Conservation (phyloP, 345 rosid species). For the Gossypium herbaceum region DNA sequence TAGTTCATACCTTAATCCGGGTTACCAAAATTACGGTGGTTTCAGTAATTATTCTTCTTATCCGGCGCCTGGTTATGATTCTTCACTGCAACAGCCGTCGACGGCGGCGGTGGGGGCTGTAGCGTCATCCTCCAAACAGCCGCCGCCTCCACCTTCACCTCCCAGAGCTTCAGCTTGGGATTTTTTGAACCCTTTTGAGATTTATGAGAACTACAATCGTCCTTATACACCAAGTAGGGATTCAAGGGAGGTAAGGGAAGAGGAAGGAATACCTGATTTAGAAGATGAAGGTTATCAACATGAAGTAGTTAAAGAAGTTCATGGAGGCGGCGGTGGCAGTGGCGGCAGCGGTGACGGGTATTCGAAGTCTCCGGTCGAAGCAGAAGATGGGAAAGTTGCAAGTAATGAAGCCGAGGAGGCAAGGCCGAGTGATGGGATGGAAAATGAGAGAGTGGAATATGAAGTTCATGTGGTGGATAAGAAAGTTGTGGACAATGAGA, state of each 20-base stretch:
- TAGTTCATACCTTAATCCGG: conserved; percentile 4
- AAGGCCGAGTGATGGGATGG: background rate
- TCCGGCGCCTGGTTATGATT: background rate
- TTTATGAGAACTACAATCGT: background rate
- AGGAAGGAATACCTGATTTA: conserved; percentile 1
- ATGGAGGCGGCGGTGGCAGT: background rate
- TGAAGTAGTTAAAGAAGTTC: background rate
- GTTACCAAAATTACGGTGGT: background rate
- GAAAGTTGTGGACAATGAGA: background rate
- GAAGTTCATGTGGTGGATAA: background rate
- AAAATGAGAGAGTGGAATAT: background rate
- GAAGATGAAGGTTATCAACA: background rate
- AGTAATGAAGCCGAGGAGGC: background rate
- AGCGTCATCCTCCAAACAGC: background rate
- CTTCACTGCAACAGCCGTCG: background rate
- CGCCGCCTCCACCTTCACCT: background rate
- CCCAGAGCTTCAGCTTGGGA: conserved; percentile 5
- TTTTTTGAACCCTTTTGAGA: background rate
- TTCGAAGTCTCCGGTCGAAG: background rate
- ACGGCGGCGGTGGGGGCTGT: too few species aligned
- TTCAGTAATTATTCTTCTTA: background rate
- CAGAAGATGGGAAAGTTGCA: background rate
- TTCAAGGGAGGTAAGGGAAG: background rate
- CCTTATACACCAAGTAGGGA: background rate
- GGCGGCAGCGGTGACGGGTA: background rate